These are phyloP conservation scores for Penicillium taxi DNA, from an alignment of 495 filamentous ascomycete species.

Conservation along the genomic window DNA sequence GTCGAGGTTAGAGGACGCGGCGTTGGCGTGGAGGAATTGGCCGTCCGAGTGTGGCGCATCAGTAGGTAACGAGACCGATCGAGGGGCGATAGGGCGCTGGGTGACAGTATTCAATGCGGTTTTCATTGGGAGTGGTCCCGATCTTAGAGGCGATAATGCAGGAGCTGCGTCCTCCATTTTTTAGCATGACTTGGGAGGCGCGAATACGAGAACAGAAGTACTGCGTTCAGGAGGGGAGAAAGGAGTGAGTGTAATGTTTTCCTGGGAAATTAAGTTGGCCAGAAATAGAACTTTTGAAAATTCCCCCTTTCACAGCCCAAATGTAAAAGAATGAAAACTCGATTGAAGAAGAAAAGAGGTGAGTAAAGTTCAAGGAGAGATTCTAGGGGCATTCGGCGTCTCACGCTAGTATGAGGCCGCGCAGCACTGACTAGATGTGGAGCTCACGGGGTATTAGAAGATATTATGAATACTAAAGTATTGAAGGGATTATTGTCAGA, in stretches of 20 bases:
- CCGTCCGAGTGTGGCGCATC: constrained; percentile 19
- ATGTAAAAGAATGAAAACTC: no score
- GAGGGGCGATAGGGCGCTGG: constrained; percentile 18
- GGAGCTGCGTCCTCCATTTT: constrained; percentile 34
- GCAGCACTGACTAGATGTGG: no score
- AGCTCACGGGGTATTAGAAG: no score
- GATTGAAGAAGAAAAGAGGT: no score
- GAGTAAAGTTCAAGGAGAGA: no score
- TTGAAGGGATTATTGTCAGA: no score
- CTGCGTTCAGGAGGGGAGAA: constrained; percentile 3
- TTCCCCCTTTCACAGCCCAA: no score
- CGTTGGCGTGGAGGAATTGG: constrained; percentile 22
- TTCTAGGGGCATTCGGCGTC: no score
- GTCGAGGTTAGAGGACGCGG: constrained; percentile 15
- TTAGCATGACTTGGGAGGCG: constrained; percentile 40
- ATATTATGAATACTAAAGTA: no score
- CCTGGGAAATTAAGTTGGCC: no score
- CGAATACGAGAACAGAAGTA: constrained; percentile 2
- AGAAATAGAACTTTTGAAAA: no score
- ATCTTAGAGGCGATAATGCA: constrained; percentile 24
- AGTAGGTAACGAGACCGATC: constrained; percentile 25
- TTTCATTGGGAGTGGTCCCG: constrained; percentile 21
- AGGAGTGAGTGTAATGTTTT: constrained; percentile 1
- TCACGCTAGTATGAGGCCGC: no score
- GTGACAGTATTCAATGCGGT: constrained; percentile 21